Evolutionary conservation across 169 alveolate species (phyloP), one percentile per base, ranked within the genome.

Genomic region (Babesia divergens): DNA sequence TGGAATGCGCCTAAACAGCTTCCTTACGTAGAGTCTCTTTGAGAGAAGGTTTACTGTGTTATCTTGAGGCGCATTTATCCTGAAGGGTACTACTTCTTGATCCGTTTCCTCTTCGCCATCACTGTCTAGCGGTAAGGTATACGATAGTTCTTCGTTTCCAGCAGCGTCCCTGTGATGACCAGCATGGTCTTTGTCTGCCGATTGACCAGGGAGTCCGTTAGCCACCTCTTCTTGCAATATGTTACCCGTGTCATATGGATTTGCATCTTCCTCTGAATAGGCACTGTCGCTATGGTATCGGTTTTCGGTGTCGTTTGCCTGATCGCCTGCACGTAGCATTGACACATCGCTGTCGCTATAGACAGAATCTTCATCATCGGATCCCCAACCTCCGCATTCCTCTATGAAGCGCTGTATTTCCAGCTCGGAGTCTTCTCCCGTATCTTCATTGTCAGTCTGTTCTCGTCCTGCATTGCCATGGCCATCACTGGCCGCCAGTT

Each of bases 1-100:
- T 24, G 88, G 88, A n/a, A 80, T 18, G 22, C 75, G 55, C 46
- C 53, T 80, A 62, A 80, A 80, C 11, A 80, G 80, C 26, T 55
- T 70, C 40, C 62, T 80, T 24, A 70, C 84, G 16, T 49, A 80
- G 22, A 46, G 5, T 7, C 84, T 6, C 14, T 59, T 42, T 6
- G 86, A 68, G 40, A 77, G 40, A 14, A 65, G 35, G 32, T 58
- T 58, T 14, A 40, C 20, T 28, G 42, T 53, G 11, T 35, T 31
- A 16, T 58, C 68, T 3, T 18, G 54, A 18, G 54, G 8, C 37
- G 24, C 24, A 9, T 13, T 58, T 22, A 58, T 0, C 28, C 35
- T 20, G 46, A 58, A 58, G 14, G 68, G 68, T 32, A 52, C 66
- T 1, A 18, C 11, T n/a, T 22, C 20, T 0, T 31, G 29, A 1